Conservation (phyloP, 176 grass and related monocot genomes). For the Aegilops umbellulata region DNA sequence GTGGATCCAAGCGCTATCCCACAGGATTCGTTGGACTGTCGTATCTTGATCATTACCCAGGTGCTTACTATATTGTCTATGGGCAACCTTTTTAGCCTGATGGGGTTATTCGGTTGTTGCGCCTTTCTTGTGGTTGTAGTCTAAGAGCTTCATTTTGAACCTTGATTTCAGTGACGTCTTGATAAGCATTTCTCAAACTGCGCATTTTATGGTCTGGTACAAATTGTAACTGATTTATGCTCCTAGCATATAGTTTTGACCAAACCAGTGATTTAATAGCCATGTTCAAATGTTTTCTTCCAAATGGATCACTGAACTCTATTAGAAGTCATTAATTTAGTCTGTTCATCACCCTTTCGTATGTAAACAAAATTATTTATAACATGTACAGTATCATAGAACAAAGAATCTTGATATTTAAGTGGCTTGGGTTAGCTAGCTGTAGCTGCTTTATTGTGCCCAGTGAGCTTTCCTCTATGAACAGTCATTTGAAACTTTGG, state of each 20-base stretch:
- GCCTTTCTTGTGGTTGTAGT: not conserved
- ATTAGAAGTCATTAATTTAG: not conserved
- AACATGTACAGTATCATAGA: not conserved
- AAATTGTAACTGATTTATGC: not conserved
- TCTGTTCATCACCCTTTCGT: not conserved
- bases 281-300: not conserved
- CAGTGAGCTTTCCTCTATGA: not conserved
- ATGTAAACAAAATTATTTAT: not conserved
- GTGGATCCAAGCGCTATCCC: slow-evolving; percentile 48
- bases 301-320: not conserved
- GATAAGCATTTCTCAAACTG: not conserved
- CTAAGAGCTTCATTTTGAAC: not conserved
- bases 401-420: not conserved
- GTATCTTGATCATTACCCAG: slow-evolving; percentile 68
- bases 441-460: not conserved
- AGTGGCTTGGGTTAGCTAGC: not conserved
- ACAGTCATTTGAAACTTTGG: not conserved
- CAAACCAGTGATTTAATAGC: not conserved
- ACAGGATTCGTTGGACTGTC: slow-evolving; percentile 41
- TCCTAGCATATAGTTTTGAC: not conserved
- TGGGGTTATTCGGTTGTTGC: not conserved
- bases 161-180: not conserved
- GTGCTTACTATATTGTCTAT: not conserved
- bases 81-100: not conserved
- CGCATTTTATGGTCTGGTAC: not conserved